A percentile compares a stretch with the other conserved stretches of the same genome.
Evolutionary conservation across 1,139 yeast genomes (phyloP).

Genomic region (Candida pseudocylindracea): DNA sequence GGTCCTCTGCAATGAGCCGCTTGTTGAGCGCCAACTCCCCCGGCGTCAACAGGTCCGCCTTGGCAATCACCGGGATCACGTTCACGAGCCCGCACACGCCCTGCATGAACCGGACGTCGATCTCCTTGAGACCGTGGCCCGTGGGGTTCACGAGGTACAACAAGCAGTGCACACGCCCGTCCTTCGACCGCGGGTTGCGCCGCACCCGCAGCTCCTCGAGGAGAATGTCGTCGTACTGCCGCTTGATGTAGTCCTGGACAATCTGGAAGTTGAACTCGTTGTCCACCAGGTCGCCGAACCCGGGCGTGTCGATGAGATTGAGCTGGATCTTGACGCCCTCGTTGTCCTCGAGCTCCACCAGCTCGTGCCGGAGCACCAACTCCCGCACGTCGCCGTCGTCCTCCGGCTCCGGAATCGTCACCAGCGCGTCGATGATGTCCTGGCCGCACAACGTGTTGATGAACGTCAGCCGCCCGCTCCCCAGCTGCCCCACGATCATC

Average conservation of each 20-base stretch:
- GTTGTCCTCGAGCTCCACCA: slow-evolving; percentile 26
- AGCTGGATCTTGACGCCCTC: slow-evolving; percentile 26
- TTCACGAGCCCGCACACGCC: slow-evolving; percentile 26
- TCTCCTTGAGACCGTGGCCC: slow-evolving; percentile 6
- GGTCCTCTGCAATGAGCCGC: slow-evolving; percentile 16
- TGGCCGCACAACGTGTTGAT: slow-evolving; percentile 68
- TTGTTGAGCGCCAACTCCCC: slow-evolving; percentile 22
- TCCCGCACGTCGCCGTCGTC: slow-evolving; percentile 7
- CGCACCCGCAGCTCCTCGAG: slow-evolving; percentile 5
- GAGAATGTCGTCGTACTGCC: slow-evolving; percentile 5
- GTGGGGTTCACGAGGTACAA: slow-evolving; percentile 5
- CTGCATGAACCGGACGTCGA: slow-evolving; percentile 27
- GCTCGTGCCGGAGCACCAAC: slow-evolving; percentile 22
- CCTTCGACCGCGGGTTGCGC: slow-evolving; percentile 7
- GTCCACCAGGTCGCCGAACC: slow-evolving; percentile 48
- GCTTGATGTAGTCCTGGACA: slow-evolving; percentile 5
- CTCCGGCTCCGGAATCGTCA: slow-evolving; percentile 18
- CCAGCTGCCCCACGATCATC: slow-evolving; percentile 38
- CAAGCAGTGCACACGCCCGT: slow-evolving; percentile 5
- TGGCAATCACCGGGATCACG: slow-evolving; percentile 31
- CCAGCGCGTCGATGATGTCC: slow-evolving; percentile 15
- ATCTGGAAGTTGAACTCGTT: slow-evolving; percentile 5
- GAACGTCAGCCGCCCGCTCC: slow-evolving; percentile 39
- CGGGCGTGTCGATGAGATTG: slow-evolving; percentile 30
- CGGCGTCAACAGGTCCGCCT: slow-evolving; percentile 32